These are phyloP conservation scores for Symbiodinium pilosum DNA, from an alignment of 73 alveolate species.

Conservation along the genomic window DNA sequence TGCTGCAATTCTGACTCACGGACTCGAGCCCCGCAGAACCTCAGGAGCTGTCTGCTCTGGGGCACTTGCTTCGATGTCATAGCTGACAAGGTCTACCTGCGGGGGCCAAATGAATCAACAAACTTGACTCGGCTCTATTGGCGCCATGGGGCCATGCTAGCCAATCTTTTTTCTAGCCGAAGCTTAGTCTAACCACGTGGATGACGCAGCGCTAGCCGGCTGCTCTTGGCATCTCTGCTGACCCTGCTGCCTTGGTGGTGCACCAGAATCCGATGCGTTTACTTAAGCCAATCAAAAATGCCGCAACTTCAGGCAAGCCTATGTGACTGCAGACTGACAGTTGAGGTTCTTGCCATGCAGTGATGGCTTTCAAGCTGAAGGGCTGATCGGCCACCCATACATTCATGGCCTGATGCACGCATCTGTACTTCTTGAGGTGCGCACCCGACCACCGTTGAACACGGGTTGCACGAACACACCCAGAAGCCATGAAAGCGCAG, in stretches of 20 bases:
- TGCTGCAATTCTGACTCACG: background rate
- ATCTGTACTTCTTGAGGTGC: background rate
- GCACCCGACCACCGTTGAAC: background rate
- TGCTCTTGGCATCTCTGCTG: background rate
- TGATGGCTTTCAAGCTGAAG: constrained; percentile 33
- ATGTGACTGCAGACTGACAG: no score
- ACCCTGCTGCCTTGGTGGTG: background rate
- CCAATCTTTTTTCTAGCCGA: background rate
- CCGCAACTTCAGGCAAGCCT: no score
- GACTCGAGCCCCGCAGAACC: background rate
- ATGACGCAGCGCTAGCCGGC: background rate
- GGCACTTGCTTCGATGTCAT: background rate
- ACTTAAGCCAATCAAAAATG: no score
- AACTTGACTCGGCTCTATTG: background rate
- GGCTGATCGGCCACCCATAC: constrained; percentile 92
- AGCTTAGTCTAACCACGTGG: background rate
- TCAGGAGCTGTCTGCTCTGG: background rate
- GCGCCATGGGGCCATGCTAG: background rate
- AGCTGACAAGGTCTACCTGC: background rate
- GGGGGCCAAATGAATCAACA: background rate
- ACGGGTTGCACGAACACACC: no score
- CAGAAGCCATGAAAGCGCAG: no score
- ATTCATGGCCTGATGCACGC: constrained; percentile 23
- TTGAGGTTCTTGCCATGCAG: constrained; percentile 40
- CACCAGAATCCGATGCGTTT: no score